A percentile compares a stretch with the other conserved stretches of the same genome.
These are phyloP conservation scores for Cryphonectria nitschkei DNA, from an alignment of 2,329 filamentous ascomycete genomes.

Conservation along the genomic window DNA sequence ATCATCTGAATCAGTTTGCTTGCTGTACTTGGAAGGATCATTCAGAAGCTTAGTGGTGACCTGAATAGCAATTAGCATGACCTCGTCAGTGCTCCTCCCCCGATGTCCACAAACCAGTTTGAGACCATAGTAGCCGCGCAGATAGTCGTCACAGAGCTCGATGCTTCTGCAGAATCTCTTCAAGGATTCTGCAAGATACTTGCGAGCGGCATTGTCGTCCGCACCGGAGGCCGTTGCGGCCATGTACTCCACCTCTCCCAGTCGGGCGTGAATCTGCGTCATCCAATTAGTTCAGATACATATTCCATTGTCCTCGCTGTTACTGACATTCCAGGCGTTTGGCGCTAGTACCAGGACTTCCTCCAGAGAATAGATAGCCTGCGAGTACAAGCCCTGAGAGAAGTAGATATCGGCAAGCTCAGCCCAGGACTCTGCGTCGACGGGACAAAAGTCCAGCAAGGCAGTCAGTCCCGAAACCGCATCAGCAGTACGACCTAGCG, in stretches of 20 bases:
- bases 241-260: constrained; percentile 84
- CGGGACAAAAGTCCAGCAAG: constrained; percentile 81
- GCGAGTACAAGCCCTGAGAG: constrained; percentile 74
- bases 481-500: constrained; percentile 70
- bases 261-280: constrained; percentile 75
- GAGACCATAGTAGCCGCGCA: constrained; percentile 90
- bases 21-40: constrained; percentile 47
- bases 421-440: constrained; percentile 90
- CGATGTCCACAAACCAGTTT: constrained; percentile 64
- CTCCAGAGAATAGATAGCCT: constrained; percentile 87
- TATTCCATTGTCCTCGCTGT: constrained; percentile 32
- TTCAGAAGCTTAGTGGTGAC: constrained; percentile 55
- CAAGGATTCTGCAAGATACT: constrained; percentile 71
- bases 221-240: constrained; percentile 52
- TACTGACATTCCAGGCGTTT: constrained; percentile 90
- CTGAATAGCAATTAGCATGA: constrained; percentile 41
- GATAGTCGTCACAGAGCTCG: constrained; percentile 90
- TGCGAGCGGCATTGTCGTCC: constrained; percentile 46
- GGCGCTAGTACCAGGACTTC: constrained; percentile 86
- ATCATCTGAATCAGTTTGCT: constrained; percentile 51
- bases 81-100: constrained; percentile 1
- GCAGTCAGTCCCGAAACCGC: constrained; percentile 75
- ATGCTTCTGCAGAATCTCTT: constrained; percentile 88
- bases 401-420: constrained; percentile 90
- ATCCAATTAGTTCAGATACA: constrained; percentile 12